These are phyloP conservation scores for Aurifilum marmelostoma DNA, from an alignment of 2,329 filamentous ascomycete genomes.

Conservation along the genomic window DNA sequence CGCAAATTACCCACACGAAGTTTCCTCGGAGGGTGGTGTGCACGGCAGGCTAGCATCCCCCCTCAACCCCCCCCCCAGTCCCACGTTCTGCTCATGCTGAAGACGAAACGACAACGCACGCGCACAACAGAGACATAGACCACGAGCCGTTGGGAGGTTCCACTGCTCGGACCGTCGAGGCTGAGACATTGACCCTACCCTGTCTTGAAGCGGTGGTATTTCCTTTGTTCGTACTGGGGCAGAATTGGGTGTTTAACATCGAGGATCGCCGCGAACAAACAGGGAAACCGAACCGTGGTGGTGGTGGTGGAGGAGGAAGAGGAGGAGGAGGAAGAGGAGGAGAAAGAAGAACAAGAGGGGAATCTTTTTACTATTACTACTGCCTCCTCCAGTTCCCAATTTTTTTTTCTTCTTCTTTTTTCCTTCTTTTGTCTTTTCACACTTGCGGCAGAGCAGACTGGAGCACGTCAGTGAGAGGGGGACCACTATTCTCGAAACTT, in stretches of 20 bases:
- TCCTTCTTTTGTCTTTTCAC: background rate
- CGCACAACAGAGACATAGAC: background rate
- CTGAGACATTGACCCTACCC: background rate
- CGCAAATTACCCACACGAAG: background rate
- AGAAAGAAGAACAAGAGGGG: background rate
- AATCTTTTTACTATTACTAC: background rate
- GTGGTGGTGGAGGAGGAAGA: too few species aligned
- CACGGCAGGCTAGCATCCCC: background rate
- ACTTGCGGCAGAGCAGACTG: background rate
- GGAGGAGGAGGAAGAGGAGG: background rate
- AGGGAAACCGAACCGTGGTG: background rate
- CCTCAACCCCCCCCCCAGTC: too few species aligned
- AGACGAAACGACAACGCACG: constrained; percentile 2
- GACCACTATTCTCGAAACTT: background rate
- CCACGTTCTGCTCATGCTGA: background rate
- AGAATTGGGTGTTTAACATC: background rate
- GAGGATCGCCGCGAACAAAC: background rate
- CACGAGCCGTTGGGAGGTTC: background rate
- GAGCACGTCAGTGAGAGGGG: background rate
- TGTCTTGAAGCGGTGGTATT: background rate
- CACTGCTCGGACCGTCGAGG: constrained; percentile 3
- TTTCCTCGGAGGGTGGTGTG: background rate
- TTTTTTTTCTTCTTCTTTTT: background rate
- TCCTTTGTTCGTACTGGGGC: background rate
- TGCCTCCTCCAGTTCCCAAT: too few species aligned